Percentiles rank a stretch among this genome's conserved stretches.
Conservation (phyloP, 495 filamentous ascomycete genomes). For the Extremus antarcticus region DNA sequence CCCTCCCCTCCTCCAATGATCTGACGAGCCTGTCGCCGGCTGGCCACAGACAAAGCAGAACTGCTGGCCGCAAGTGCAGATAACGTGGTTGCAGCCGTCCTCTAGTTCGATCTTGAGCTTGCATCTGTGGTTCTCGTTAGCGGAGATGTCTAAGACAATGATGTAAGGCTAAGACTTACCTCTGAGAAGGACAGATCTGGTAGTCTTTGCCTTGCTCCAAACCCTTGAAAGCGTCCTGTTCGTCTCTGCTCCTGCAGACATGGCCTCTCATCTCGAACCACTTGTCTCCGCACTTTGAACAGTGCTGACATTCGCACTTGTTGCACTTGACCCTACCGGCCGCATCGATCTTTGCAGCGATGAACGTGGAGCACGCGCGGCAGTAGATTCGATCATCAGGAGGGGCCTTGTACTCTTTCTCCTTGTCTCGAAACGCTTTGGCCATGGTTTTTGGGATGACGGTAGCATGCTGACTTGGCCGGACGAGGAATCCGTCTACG, state of each 20-base stretch:
- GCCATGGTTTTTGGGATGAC: not conserved
- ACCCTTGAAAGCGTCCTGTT: not conserved
- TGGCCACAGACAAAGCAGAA: conserved; percentile 10
- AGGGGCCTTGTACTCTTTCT: not conserved
- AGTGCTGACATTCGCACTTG: not conserved
- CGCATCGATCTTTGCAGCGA: not conserved
- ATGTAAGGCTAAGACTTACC: not conserved
- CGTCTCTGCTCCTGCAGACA: not conserved
- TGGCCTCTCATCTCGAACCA: not conserved
- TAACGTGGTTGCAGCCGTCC: conserved; percentile 10
- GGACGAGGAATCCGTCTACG: not conserved
- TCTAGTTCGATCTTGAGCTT: not conserved
- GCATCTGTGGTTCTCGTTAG: not conserved
- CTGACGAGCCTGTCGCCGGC: not conserved
- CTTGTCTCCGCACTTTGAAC: not conserved
- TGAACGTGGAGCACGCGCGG: not conserved
- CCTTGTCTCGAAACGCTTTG: not conserved
- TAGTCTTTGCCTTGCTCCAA: conserved; percentile 6
- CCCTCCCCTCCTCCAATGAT: not conserved
- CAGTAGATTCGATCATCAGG: not conserved
- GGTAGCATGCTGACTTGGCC: not conserved
- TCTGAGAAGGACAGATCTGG: conserved; percentile 8
- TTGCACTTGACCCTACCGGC: not conserved
- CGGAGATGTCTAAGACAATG: not conserved
- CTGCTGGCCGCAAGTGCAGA: conserved; percentile 1